Base-by-base conservation (phyloP, 768 basidiomycete species). In the Favolaschia claudopus region DNA sequence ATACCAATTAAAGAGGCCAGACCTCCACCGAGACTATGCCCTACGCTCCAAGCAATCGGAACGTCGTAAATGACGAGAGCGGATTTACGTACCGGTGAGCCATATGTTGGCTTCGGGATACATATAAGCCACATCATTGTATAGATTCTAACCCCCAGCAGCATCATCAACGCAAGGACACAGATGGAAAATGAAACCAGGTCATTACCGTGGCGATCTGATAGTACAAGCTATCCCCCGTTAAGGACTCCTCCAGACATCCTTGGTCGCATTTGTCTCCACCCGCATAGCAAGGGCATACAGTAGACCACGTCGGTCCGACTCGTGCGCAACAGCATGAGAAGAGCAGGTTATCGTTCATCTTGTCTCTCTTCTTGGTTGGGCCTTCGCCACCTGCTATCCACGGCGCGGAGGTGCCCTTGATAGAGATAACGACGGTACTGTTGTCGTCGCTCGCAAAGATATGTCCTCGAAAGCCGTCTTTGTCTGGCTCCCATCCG, bases 311-410 rank as follows among this genome's bases (percentile, higher is more conserved):
- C 0, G 93, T 93, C 50, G 94, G 92, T 31, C 92, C 93, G n/a
- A 98, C 92, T 7, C 91, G 83, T 2, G 95, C 96, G 68, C 96
- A 99, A 73, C 96, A 99, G 74, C 96, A 99, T 5, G 93, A 91
- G 77, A 96, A 96, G 31, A 99, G 76, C n/a, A 96, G 77, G 69
- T 96, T 99, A 67, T 98, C 96, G 74, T 99, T 99, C 56, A 89
- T 74, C 76, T 95, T 96, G 78, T 99, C 96, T 73, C 91, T 97
- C 68, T 81, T 83, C 36, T 85, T 82, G 9, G 96, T 97, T 13
- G 92, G 89, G 5, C 95, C 94, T 3, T 91, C 89, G 17, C 85
- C 86, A 15, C 82, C 82, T 0, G 78, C 77, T 8, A 92, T 81
- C 67, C 88, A 82, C 9, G 89, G 79, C 2, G 91, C 87, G 2